These are phyloP conservation scores for Smithsoniella earleae DNA, from an alignment of 163 green algal genomes.

Conservation along the genomic window DNA sequence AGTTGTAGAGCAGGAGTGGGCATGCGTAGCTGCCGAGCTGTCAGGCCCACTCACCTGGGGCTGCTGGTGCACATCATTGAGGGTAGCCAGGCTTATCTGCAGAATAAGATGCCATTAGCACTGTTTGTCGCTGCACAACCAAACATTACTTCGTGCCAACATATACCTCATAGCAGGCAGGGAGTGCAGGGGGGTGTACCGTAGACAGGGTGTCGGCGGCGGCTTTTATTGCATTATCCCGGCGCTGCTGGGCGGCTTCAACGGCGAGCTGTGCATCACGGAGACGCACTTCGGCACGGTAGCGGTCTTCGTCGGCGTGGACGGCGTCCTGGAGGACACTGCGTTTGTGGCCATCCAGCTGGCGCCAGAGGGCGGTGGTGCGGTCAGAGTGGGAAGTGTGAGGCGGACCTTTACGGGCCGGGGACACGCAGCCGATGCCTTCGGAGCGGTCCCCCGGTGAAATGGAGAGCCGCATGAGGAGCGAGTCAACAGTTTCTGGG, in stretches of 20 bases:
- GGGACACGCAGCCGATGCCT: not conserved
- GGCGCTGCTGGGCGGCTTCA: not conserved
- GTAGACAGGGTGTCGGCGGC: not conserved
- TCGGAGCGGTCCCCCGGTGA: not conserved
- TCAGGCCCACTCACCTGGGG: not conserved
- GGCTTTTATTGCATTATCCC: not conserved
- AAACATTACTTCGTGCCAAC: not conserved
- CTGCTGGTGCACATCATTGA: not conserved
- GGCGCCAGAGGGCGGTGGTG: not conserved
- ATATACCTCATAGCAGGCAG: not conserved
- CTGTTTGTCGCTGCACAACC: not conserved
- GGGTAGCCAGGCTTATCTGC: not conserved
- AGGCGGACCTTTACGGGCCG: not conserved
- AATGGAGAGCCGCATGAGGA: constrained; percentile 9
- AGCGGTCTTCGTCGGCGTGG: constrained; percentile 19
- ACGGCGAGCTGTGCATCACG: not conserved
- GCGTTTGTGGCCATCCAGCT: constrained; percentile 23
- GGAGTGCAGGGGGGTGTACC: not conserved
- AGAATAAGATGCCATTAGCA: not conserved
- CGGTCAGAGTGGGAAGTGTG: not conserved
- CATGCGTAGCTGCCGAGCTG: not conserved
- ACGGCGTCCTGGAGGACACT: not conserved
- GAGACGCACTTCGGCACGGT: not conserved
- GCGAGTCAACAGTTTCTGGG: constrained; percentile 12
- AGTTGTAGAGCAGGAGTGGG: not conserved